A percentile compares a stretch with the other conserved stretches of the same genome.
Evolutionary conservation across 257 asterid genomes (phyloP).

Genomic region (Prunella vulgaris): DNA sequence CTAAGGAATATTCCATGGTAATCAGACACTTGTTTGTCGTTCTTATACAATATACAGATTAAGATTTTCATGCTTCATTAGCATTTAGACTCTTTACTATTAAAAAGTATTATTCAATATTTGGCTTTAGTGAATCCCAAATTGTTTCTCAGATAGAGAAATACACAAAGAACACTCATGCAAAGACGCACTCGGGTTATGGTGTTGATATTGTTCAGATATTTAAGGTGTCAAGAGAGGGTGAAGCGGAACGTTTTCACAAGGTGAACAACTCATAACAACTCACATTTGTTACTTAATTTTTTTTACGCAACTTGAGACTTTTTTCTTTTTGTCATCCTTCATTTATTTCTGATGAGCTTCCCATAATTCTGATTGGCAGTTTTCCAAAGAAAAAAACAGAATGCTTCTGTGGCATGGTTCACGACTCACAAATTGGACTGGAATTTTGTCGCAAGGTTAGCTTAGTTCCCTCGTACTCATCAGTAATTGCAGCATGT

Average conservation of each 20-base stretch:
- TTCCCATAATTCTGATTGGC: slow-evolving; percentile 23
- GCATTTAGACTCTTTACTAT: neutral
- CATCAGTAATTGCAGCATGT: neutral
- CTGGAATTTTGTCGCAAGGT: slow-evolving; percentile 96
- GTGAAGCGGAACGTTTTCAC: slow-evolving; percentile 62
- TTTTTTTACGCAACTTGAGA: neutral
- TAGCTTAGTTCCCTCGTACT: neutral
- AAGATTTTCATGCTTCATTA: neutral
- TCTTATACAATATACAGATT: neutral
- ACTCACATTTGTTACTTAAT: neutral
- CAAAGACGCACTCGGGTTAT: slow-evolving; percentile 71
- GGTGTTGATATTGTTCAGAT: slow-evolving; percentile 63
- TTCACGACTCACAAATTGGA: slow-evolving; percentile 92
- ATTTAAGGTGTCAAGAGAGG: slow-evolving; percentile 76
- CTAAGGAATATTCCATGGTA: slow-evolving; percentile 66
- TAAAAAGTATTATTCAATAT: neutral
- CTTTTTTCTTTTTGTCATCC: neutral
- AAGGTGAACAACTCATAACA: slow-evolving; percentile 41
- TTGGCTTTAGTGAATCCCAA: too few species aligned
- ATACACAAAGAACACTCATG: slow-evolving; percentile 85
- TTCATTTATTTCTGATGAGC: slow-evolving; percentile 14
- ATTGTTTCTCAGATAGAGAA: slow-evolving; percentile 60
- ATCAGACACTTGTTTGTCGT: neutral
- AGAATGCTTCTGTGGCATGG: slow-evolving; percentile 99
- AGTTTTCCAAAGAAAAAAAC: slow-evolving; percentile 59